These are phyloP conservation scores for Coccomyxa sp. DNA, from an alignment of 139 green algal species.

Conservation along the genomic window DNA sequence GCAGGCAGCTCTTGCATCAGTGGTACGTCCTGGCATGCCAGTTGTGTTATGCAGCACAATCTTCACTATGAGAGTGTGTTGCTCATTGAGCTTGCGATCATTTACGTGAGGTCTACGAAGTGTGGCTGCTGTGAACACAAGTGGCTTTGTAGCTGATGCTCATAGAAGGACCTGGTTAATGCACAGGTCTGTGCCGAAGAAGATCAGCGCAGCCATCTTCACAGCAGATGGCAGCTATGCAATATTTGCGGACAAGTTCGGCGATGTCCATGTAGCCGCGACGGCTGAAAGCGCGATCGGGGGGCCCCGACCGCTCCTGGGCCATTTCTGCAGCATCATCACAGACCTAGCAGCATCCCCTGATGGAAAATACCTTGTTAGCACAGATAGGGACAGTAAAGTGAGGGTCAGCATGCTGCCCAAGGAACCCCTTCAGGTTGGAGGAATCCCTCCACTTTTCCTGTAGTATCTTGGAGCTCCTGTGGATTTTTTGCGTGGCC, in stretches of 20 bases:
- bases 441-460: not conserved
- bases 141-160: not conserved
- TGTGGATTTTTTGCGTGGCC: not conserved
- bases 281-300: not conserved
- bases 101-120: not conserved
- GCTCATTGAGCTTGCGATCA: not conserved
- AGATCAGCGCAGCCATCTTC: conserved; percentile 59
- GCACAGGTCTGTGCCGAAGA: conserved; percentile 61
- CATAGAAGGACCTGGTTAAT: too few relatives aligned
- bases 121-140: not conserved
- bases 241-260: conserved; percentile 81
- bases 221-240: conserved; percentile 36
- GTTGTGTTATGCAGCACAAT: not conserved
- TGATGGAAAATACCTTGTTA: conserved; percentile 55
- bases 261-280: conserved; percentile 61
- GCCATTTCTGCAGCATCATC: conserved; percentile 78
- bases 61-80: too few relatives aligned
- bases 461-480: too few relatives aligned
- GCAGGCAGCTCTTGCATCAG: conserved; percentile 23
- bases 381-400: conserved; percentile 70
- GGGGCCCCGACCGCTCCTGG: conserved; percentile 47
- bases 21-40: not conserved
- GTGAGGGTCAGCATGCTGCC: conserved; percentile 59
- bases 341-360: conserved; percentile 51
- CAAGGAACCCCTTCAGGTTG: conserved; percentile 23